Evolutionary conservation across 345 rosid genomes (phyloP), one percentile per base, ranked within the genome.

Genomic region (Euphorbia pulcherrima): DNA sequence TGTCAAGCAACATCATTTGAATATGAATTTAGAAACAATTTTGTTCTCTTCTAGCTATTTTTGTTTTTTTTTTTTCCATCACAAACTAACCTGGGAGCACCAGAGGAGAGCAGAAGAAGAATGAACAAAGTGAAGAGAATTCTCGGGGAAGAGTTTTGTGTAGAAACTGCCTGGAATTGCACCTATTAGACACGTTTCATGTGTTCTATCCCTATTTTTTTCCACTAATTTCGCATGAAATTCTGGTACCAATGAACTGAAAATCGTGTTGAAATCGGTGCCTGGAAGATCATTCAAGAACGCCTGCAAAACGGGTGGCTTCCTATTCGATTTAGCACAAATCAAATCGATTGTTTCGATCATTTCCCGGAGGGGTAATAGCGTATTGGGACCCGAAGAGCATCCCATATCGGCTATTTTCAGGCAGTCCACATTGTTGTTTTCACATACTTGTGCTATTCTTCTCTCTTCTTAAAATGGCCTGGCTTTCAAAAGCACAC

Each of bases 221-320:
- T 46, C 7, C 3, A n/a, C n/a, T n/a, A 56, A 26, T 37, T 58
- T 41, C 51, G 27, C 21, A 10, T 8, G 16, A 39, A 64, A 47
- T 0, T 18, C 23, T 10, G 60, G 28, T 9, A 50, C 20, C 21
- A 41, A 39, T 3, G 77, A 74, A 67, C 57, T 68, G 64, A 77
- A 81, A 48, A 78, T 28, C 16, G 81, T 50, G 70, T 83, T 84
- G 77, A 86, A 82, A 37, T 82, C 90, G 65, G 80, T 83, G 30
- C 24, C 64, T n/a, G 81, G 81, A 27, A 86, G 84, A 78, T 85
- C 87, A 44, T 81, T 81, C 14, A 85, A 70, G 62, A 76, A 74
- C 35, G 79, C 76, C n/a, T 79, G 82, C 60, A 77, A 64, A 26
- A 70, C 72, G 0, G 81, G 85, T 18, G 70, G 65, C 18, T 35